Evolutionary conservation across 2,329 filamentous ascomycete genomes (phyloP).

Genomic region (Fusarium albosuccineum): DNA sequence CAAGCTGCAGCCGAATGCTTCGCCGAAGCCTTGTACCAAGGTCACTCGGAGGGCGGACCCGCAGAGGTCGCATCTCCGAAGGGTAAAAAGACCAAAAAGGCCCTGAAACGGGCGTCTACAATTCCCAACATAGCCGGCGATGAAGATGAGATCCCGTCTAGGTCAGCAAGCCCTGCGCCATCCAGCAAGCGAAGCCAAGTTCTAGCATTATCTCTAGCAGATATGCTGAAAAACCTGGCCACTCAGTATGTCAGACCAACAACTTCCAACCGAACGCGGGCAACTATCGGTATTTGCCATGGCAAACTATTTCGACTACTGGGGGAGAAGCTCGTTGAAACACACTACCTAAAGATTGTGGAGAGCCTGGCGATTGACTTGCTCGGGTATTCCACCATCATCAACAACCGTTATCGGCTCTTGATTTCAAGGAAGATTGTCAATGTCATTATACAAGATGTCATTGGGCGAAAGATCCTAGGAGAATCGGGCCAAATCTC

Average conservation of each 20-base stretch:
- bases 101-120: constrained; percentile 69
- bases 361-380: constrained; percentile 85
- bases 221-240: constrained; percentile 84
- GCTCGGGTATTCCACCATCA: constrained; percentile 79
- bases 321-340: constrained; percentile 85
- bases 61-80: constrained; percentile 66
- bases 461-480: constrained; percentile 83
- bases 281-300: constrained; percentile 89
- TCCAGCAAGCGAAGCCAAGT: constrained; percentile 77
- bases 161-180: constrained; percentile 80
- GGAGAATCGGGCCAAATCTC: constrained; percentile 90
- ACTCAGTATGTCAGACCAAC: constrained; percentile 82
- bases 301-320: constrained; percentile 82
- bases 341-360: constrained; percentile 84
- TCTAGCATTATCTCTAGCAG: constrained; percentile 79
- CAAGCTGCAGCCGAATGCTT: constrained; percentile 90
- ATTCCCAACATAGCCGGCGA: constrained; percentile 73
- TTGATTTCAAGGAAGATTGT: constrained; percentile 88
- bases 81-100: constrained; percentile 77
- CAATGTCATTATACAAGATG: constrained; percentile 84
- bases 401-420: constrained; percentile 88
- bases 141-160: constrained; percentile 76
- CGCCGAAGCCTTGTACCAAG: constrained; percentile 84
- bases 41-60: constrained; percentile 68
- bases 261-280: constrained; percentile 83